Conservation (phyloP, 176 grass and related monocot species). For the Avena eriantha region DNA sequence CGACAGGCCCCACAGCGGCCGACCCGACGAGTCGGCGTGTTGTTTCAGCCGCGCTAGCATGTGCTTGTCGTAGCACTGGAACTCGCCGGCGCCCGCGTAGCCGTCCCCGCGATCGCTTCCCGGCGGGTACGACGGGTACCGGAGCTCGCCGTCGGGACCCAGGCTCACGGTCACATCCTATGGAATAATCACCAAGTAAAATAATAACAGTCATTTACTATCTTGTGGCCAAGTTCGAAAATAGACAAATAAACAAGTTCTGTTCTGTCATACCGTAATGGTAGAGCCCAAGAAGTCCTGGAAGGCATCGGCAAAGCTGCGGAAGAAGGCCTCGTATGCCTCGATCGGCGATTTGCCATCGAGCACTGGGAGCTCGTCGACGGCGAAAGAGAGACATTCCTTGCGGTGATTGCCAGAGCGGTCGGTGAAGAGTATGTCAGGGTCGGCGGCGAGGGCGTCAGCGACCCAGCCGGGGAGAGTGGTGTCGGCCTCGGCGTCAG, state of each 20-base stretch:
- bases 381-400: conserved; percentile 78
- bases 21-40: conserved; percentile 44
- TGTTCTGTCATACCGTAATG: conserved; percentile 52
- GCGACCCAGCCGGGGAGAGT: conserved; percentile 45
- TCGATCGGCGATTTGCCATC: conserved; percentile 67
- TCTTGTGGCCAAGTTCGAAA: neutral
- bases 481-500: neutral
- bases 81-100: conserved; percentile 66
- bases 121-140: conserved; percentile 84
- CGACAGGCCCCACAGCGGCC: conserved; percentile 65
- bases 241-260: neutral
- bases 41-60: conserved; percentile 56
- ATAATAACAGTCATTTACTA: neutral
- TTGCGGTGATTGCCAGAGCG: conserved; percentile 39
- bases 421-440: conserved; percentile 81
- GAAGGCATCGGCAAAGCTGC: conserved; percentile 66
- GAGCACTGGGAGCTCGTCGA: conserved; percentile 75
- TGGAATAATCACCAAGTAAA: neutral
- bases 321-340: conserved; percentile 70
- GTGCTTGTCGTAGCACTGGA: conserved; percentile 97
- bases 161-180: conserved; percentile 84
- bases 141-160: conserved; percentile 81
- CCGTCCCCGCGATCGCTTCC: neutral
- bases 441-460: conserved; percentile 47
- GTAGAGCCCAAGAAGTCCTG: conserved; percentile 64